Evolutionary conservation across 352 stramenopile genomes (phyloP).

Genomic region (Phytophthora ramorum): DNA sequence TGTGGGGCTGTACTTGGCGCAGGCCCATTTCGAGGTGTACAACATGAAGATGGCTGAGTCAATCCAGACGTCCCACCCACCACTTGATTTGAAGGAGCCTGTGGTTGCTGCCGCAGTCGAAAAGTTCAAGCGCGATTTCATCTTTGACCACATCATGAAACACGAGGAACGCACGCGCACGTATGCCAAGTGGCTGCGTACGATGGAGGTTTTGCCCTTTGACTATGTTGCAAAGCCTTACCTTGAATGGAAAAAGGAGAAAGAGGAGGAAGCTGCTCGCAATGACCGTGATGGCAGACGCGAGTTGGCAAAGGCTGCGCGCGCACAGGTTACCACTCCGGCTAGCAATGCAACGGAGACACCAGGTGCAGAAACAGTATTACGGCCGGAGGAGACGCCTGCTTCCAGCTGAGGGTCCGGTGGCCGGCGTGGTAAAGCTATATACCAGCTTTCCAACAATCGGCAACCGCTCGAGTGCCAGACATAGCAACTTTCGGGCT

Average conservation of each 20-base stretch:
- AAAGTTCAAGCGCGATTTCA: constrained; percentile 79
- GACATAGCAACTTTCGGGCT: constrained; percentile 3
- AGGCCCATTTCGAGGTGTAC: constrained; percentile 90
- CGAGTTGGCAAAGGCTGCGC: constrained; percentile 44
- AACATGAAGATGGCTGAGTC: constrained; percentile 79
- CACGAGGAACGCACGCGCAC: constrained; percentile 78
- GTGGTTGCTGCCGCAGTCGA: constrained; percentile 61
- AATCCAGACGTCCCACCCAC: constrained; percentile 73
- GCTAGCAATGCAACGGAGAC: background rate
- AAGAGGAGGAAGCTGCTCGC: constrained; percentile 60
- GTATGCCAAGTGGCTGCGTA: constrained; percentile 85
- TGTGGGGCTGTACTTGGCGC: constrained; percentile 85
- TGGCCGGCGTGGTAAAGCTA: background rate
- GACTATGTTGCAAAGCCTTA: constrained; percentile 68
- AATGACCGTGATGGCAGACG: constrained; percentile 51
- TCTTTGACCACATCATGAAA: constrained; percentile 87
- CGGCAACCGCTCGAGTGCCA: background rate
- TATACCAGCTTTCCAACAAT: background rate
- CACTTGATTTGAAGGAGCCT: constrained; percentile 67
- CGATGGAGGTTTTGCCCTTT: constrained; percentile 75
- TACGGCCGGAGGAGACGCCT: background rate
- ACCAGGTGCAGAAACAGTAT: background rate
- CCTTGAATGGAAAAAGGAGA: constrained; percentile 77
- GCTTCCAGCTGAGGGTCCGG: constrained; percentile 13
- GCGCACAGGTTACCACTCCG: constrained; percentile 17